Conservation (phyloP, 345 rosid genomes). For the Sapria himalayana region DNA sequence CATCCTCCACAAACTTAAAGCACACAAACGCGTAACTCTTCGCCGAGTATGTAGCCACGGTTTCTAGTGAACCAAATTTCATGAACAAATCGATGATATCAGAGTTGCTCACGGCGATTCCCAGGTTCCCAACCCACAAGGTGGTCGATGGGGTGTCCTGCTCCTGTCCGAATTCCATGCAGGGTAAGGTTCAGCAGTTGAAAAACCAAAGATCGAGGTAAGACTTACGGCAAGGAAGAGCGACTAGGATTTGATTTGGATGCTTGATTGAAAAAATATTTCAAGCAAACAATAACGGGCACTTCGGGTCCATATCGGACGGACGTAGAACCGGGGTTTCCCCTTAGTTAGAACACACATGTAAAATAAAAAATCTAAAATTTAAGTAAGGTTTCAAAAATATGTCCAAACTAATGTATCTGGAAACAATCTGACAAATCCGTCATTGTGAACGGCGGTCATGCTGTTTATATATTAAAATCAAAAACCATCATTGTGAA, state of each 20-base stretch:
- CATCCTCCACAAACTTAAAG: conserved; percentile 68
- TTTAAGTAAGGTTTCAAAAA: no score
- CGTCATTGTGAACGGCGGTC: no score
- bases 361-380: no score
- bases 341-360: no score
- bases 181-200: no score
- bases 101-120: conserved; percentile 34
- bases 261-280: neutral
- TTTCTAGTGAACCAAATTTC: conserved; percentile 48
- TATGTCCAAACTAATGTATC: no score
- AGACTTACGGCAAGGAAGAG: neutral
- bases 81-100: conserved; percentile 47
- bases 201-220: no score
- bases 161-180: conserved; percentile 16
- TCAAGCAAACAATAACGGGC: neutral
- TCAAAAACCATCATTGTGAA: no score
- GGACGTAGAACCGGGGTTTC: neutral
- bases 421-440: no score
- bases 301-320: neutral
- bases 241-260: neutral
- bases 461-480: no score
- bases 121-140: conserved; percentile 70
- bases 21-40: conserved; percentile 61
- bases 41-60: conserved; percentile 38
- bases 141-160: conserved; percentile 32